Conservation (phyloP, 805 yeast species). For the Ogataea kodamae region DNA sequence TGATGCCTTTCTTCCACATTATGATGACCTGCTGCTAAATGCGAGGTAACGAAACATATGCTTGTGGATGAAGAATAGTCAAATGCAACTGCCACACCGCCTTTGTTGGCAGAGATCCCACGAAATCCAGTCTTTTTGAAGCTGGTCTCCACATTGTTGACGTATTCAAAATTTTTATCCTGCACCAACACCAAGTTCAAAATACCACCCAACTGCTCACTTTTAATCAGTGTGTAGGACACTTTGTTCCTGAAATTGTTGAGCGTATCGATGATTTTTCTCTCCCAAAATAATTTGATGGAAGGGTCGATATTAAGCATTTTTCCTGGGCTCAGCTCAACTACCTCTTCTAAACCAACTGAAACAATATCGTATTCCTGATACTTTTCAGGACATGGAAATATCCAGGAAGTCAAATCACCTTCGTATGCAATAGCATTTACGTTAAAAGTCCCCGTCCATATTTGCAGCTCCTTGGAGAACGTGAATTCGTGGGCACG, state of each 20-base stretch:
- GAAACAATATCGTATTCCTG: conserved; percentile 64
- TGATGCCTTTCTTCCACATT: conserved; percentile 80
- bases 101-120: conserved; percentile 72
- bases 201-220: conserved; percentile 85
- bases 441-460: conserved; percentile 52
- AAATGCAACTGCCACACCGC: conserved; percentile 56
- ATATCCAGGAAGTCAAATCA: conserved; percentile 42
- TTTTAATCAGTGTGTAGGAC: conserved; percentile 50
- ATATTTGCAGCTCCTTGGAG: conserved; percentile 39
- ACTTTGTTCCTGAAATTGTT: conserved; percentile 35
- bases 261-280: conserved; percentile 47
- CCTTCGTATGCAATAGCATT: conserved; percentile 47
- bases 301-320: conserved; percentile 74
- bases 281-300: conserved; percentile 63
- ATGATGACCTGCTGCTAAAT: conserved; percentile 89
- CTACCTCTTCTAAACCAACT: conserved; percentile 85
- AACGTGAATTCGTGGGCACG: conserved; percentile 40
- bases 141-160: conserved; percentile 64
- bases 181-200: conserved; percentile 66
- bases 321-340: conserved; percentile 79
- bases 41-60: conserved; percentile 78
- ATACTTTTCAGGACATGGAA: conserved; percentile 38
- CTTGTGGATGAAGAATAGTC: conserved; percentile 52
- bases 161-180: conserved; percentile 45
- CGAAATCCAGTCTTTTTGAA: conserved; percentile 91